phyloP scores from a whole-genome alignment of 2,329 filamentous ascomycete species.

The Phaeosphaeria sp. region DNA sequence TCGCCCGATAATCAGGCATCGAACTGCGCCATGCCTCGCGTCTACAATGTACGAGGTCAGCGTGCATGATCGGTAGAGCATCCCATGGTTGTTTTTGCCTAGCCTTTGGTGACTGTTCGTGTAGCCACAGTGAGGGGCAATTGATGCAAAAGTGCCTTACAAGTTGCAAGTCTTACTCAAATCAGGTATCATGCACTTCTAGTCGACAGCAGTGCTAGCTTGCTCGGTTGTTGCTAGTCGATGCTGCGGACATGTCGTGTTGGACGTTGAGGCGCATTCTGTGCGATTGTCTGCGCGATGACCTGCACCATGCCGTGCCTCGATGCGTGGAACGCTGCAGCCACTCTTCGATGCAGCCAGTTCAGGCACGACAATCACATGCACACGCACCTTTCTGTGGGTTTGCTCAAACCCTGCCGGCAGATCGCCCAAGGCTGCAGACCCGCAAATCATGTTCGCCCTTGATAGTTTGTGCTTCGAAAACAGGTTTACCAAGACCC shows the following conservation, averaged over 20 bases:
- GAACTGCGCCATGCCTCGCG: slow-evolving; percentile 4
- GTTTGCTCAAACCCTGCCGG: slow-evolving; percentile 21
- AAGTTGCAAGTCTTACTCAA: not conserved
- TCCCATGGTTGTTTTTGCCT: slow-evolving; percentile 3
- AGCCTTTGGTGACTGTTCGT: not conserved
- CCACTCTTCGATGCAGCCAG: slow-evolving; percentile 26
- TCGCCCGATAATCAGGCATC: slow-evolving; percentile 9
- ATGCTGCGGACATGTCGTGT: not conserved
- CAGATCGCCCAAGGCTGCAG: slow-evolving; percentile 29
- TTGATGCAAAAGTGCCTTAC: not conserved
- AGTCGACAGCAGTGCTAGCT: not conserved
- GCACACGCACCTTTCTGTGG: slow-evolving; percentile 19
- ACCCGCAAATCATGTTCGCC: slow-evolving; percentile 29
- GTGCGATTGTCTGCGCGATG: slow-evolving; percentile 2
- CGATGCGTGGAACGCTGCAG: slow-evolving; percentile 28
- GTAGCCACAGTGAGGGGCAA: slow-evolving; percentile 6
- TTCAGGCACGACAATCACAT: slow-evolving; percentile 36
- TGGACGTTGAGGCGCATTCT: slow-evolving; percentile 16
- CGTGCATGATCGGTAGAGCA: slow-evolving; percentile 8
- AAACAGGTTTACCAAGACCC: not conserved
- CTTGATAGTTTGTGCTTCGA: slow-evolving; percentile 10
- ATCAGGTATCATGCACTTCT: not conserved
- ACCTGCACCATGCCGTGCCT: slow-evolving; percentile 16
- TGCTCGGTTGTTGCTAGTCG: not conserved
- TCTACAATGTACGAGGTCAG: slow-evolving; percentile 4